These are phyloP conservation scores for Neurospora intermedia DNA, from an alignment of 495 filamentous ascomycete genomes.

Conservation along the genomic window DNA sequence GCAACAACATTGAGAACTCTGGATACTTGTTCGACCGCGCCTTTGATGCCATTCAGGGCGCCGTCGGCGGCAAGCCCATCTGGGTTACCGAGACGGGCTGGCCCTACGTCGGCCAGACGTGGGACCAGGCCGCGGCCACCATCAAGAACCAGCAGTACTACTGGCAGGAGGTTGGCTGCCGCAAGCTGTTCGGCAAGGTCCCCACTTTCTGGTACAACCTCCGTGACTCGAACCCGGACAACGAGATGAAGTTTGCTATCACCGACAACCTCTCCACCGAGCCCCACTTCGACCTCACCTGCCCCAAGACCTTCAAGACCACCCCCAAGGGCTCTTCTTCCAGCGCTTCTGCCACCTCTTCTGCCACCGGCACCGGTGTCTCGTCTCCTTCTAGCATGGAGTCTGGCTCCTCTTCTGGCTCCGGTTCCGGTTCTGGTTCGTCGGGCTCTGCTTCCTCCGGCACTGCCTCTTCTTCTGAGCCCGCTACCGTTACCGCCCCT, in stretches of 20 bases:
- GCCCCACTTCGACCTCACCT: slow-evolving; percentile 50
- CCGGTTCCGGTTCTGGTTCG: slow-evolving; percentile 6
- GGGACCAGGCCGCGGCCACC: slow-evolving; percentile 48
- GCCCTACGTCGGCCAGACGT: slow-evolving; percentile 29
- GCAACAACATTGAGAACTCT: slow-evolving; percentile 33
- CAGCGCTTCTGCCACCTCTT: slow-evolving; percentile 6
- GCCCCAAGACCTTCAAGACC: slow-evolving; percentile 33
- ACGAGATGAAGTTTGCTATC: slow-evolving; percentile 34
- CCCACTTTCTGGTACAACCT: slow-evolving; percentile 57
- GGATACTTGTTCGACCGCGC: slow-evolving; percentile 31
- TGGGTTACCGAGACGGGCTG: slow-evolving; percentile 46
- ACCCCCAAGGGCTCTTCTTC: slow-evolving; percentile 6
- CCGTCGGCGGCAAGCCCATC: slow-evolving; percentile 31
- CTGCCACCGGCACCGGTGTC: slow-evolving; percentile 12
- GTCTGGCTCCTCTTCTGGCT: not conserved
- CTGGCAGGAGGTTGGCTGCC: slow-evolving; percentile 64
- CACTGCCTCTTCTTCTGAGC: slow-evolving; percentile 7
- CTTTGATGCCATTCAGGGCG: slow-evolving; percentile 21
- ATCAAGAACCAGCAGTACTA: slow-evolving; percentile 55
- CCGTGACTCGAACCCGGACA: slow-evolving; percentile 35
- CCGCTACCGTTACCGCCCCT: slow-evolving; percentile 1
- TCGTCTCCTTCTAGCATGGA: slow-evolving; percentile 2
- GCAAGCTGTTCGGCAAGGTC: slow-evolving; percentile 47
- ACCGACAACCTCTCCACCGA: slow-evolving; percentile 41
- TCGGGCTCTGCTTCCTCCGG: not conserved